Evolutionary conservation across 805 yeast species (phyloP).

Genomic region (Starmerella khaoyaiensis): DNA sequence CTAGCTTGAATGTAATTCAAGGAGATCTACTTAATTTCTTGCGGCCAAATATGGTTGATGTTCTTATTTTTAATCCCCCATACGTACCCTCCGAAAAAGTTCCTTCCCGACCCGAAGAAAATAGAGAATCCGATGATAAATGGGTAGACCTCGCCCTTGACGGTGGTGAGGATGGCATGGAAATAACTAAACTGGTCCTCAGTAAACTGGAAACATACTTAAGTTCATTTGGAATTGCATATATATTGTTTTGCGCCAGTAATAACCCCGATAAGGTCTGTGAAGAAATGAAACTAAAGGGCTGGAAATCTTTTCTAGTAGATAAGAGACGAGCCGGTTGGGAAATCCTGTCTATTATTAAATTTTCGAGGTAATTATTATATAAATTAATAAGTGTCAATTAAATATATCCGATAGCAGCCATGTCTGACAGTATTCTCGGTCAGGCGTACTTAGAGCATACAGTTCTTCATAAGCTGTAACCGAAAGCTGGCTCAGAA

Average conservation of each 20-base stretch:
- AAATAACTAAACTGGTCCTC: slow-evolving; percentile 55
- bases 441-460: slow-evolving; percentile 35
- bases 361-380: slow-evolving; percentile 31
- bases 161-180: slow-evolving; percentile 90
- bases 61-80: slow-evolving; percentile 86
- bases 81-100: slow-evolving; percentile 80
- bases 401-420: slow-evolving; percentile 42
- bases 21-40: slow-evolving; percentile 34
- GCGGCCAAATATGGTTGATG: slow-evolving; percentile 39
- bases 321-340: slow-evolving; percentile 79
- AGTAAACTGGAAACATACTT: slow-evolving; percentile 41
- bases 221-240: slow-evolving; percentile 59
- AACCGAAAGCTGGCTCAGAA: slow-evolving; percentile 53
- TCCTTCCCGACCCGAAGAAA: slow-evolving; percentile 42
- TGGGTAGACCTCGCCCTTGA: slow-evolving; percentile 86
- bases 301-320: slow-evolving; percentile 46
- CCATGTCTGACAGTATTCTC: slow-evolving; percentile 41
- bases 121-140: slow-evolving; percentile 34
- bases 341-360: slow-evolving; percentile 75
- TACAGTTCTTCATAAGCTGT: slow-evolving; percentile 54
- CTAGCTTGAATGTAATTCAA: slow-evolving; percentile 42
- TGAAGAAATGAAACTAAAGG: slow-evolving; percentile 32
- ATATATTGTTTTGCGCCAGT: slow-evolving; percentile 81
- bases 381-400: neutral
- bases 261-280: slow-evolving; percentile 62